Evolutionary conservation across 345 rosid species (phyloP).

Genomic region (Camelina laxa): DNA sequence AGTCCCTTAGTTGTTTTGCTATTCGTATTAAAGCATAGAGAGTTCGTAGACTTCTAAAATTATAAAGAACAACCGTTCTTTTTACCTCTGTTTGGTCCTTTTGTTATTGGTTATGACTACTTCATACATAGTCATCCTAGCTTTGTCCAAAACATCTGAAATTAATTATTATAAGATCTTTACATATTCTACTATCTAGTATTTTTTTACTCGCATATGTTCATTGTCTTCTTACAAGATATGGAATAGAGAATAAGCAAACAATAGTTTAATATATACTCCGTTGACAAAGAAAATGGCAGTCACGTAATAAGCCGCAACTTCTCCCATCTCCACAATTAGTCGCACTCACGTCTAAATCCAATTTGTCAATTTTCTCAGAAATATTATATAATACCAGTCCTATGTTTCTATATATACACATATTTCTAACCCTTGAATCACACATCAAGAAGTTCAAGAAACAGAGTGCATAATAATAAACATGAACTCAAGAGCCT

Average conservation of each 20-base stretch:
- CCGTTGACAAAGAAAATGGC: slow-evolving; percentile 44
- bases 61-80: neutral
- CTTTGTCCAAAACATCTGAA: neutral
- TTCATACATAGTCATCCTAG: neutral
- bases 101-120: slow-evolving; percentile 10
- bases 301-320: slow-evolving; percentile 41
- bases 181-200: neutral
- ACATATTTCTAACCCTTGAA: neutral
- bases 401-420: slow-evolving; percentile 10
- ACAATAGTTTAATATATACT: slow-evolving; percentile 5
- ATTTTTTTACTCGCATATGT: neutral
- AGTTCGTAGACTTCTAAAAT: neutral
- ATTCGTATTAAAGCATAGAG: neutral
- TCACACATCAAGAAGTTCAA: slow-evolving; percentile 18
- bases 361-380: slow-evolving; percentile 16
- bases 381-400: neutral
- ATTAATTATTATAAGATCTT: neutral
- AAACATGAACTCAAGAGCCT: slow-evolving; percentile 36
- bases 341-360: slow-evolving; percentile 40
- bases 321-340: neutral
- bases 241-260: neutral
- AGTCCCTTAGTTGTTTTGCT: neutral
- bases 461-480: slow-evolving; percentile 47
- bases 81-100: slow-evolving; percentile 5
- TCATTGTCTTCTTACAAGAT: slow-evolving; percentile 11